Evolutionary conservation across 768 basidiomycete genomes (phyloP), one percentile per base, ranked within the genome.

Genomic region (Boletus reticulatus): DNA sequence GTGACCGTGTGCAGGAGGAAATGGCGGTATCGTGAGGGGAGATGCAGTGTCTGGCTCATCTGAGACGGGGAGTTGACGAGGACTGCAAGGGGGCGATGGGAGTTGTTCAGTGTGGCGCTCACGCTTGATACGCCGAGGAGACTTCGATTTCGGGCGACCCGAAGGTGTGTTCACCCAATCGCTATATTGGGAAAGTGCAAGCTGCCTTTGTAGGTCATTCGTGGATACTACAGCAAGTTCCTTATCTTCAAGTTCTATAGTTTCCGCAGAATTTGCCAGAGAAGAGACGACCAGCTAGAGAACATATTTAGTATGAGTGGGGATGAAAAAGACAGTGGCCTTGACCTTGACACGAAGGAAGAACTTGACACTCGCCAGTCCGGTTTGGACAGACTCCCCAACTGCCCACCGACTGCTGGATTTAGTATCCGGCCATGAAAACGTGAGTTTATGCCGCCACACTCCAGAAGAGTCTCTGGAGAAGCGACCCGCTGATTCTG

Each of bases 331-430:
- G 56, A 45, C 36, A 41, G 60, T 62, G 17, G n/a, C 1, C n/a
- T 43, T 61, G 53, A 89, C 85, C 80, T 88, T 89, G 60, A 86
- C 76, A 43, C 83, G 81, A 61, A 87, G 74, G 68, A 85, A 84
- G 69, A 89, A 94, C 67, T 80, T 80, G 50, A 91, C 80, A 50
- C 81, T 79, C 14, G 81, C 84, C 61, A 87, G 69, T 48, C 82
- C 77, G 41, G 86, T 86, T 59, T 79, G 76, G 61, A 90, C 80
- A 27, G 88, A 87, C 75, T 92, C 89, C 12, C 91, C 91, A 53
- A 88, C 80, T 10, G 89, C 81, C 88, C 91, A 93, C 19, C 87
- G 83, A 63, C 80, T 84, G 55, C 80, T 79, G 4, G 86, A 82
- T 64, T 85, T 87, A 51, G 80, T 71, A 36, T 81, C 79, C 14